phyloP scores from a whole-genome alignment of 2,329 filamentous ascomycete species.

The Pyricularia sp. region DNA sequence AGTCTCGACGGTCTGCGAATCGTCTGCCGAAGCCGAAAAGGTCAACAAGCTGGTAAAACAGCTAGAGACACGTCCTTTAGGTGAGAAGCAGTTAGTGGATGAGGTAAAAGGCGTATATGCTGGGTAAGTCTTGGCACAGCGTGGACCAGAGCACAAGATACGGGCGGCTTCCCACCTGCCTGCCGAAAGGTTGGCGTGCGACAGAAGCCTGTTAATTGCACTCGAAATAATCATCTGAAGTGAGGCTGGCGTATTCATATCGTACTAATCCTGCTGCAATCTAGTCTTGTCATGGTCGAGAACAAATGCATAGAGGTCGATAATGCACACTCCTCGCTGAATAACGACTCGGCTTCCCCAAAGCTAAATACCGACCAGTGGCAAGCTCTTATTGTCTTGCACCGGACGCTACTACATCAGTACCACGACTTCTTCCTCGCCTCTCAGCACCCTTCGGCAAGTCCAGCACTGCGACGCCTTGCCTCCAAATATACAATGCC shows the following conservation, averaged over 20 bases:
- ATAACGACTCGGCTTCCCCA: conserved; percentile 24
- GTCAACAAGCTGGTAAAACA: too few relatives aligned
- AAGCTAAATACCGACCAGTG: conserved; percentile 38
- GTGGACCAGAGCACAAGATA: too few relatives aligned
- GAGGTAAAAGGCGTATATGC: too few relatives aligned
- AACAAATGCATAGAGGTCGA: conserved; percentile 78
- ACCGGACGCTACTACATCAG: conserved; percentile 68
- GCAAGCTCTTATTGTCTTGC: conserved; percentile 56
- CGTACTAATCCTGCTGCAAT: background rate
- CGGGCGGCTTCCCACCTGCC: too few relatives aligned
- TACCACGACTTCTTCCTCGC: conserved; percentile 76
- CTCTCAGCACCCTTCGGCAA: conserved; percentile 72
- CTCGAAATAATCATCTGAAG: background rate
- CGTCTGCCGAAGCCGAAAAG: too few relatives aligned
- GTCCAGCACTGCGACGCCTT: conserved; percentile 49
- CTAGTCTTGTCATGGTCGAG: conserved; percentile 63
- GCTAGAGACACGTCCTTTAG: too few relatives aligned
- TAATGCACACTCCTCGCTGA: conserved; percentile 36
- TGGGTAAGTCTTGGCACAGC: too few relatives aligned
- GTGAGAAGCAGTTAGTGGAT: too few relatives aligned
- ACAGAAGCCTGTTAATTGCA: background rate
- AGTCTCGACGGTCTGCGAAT: too few relatives aligned
- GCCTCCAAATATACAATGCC: conserved; percentile 83
- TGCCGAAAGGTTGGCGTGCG: too few relatives aligned
- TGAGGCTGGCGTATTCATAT: background rate